These are phyloP conservation scores for Cephalotrichum gorgonifer DNA, from an alignment of 2,329 filamentous ascomycete genomes.

Conservation along the genomic window DNA sequence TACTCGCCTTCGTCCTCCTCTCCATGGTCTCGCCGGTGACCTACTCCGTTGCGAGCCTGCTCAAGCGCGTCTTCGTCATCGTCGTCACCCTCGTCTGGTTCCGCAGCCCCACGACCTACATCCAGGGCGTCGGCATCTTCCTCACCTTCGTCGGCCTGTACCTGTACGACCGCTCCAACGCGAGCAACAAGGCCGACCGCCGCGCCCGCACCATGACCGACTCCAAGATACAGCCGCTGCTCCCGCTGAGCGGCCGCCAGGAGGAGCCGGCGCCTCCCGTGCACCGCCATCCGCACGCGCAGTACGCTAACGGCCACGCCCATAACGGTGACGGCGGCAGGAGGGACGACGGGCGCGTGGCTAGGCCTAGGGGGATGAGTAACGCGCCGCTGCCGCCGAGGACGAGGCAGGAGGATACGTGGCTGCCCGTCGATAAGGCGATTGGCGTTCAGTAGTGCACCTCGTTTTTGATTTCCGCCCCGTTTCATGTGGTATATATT, in stretches of 20 bases:
- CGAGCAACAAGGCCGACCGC: slow-evolving; percentile 78
- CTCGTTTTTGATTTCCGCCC: slow-evolving; percentile 1
- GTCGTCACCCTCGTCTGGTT: slow-evolving; percentile 95
- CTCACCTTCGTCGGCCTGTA: slow-evolving; percentile 91
- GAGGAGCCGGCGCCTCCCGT: slow-evolving; percentile 14
- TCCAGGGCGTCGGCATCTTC: slow-evolving; percentile 76
- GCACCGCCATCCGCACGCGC: slow-evolving; percentile 16
- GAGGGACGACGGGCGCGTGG: slow-evolving; percentile 37
- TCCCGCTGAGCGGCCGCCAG: slow-evolving; percentile 9
- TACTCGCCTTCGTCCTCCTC: slow-evolving; percentile 83
- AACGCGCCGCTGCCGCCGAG: slow-evolving; percentile 54
- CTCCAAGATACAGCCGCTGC: slow-evolving; percentile 8
- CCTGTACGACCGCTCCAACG: slow-evolving; percentile 86
- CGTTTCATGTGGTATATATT: background rate
- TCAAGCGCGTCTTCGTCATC: slow-evolving; percentile 97
- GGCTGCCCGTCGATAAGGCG: slow-evolving; percentile 43
- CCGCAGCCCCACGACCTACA: slow-evolving; percentile 70
- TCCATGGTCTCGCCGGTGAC: slow-evolving; percentile 94
- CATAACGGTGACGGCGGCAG: slow-evolving; percentile 35
- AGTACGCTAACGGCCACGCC: slow-evolving; percentile 37
- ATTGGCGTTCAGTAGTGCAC: background rate
- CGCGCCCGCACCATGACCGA: slow-evolving; percentile 57
- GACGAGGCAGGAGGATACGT: slow-evolving; percentile 79
- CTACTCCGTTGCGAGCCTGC: slow-evolving; percentile 89
- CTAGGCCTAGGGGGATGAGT: slow-evolving; percentile 27